phyloP scores from a whole-genome alignment of 805 yeast genomes.

The Nakazawaea wyomingensis region DNA sequence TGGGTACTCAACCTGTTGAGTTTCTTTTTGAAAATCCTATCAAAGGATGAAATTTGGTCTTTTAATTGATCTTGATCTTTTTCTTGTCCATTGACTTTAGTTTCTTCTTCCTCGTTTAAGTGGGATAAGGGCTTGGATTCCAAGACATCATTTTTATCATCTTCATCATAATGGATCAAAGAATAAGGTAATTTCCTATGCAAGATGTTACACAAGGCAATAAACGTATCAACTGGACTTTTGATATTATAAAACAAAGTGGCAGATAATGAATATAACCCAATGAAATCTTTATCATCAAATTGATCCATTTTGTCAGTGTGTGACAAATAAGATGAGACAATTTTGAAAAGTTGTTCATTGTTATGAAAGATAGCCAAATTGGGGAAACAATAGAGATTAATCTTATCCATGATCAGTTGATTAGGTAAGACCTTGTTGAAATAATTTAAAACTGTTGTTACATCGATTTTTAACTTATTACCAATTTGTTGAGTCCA shows the following conservation, averaged over 20 bases:
- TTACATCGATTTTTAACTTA: conserved; percentile 19
- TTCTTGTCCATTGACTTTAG: too few species aligned
- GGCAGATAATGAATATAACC: conserved; percentile 6
- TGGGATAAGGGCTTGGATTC: too few species aligned
- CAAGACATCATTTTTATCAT: too few species aligned
- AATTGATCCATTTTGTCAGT: neutral
- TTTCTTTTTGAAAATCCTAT: conserved; percentile 38
- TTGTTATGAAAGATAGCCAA: conserved; percentile 2
- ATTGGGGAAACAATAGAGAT: conserved; percentile 8
- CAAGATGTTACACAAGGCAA: conserved; percentile 21
- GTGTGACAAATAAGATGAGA: conserved; percentile 3
- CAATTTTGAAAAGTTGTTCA: neutral
- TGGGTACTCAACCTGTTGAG: conserved; percentile 44
- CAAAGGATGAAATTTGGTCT: conserved; percentile 41
- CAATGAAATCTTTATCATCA: neutral
- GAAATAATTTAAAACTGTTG: neutral
- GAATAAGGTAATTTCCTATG: conserved; percentile 23
- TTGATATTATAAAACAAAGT: conserved; percentile 6
- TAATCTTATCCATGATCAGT: neutral
- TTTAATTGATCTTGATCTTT: too few species aligned
- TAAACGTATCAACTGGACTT: conserved; percentile 16
- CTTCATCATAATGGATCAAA: conserved; percentile 13
- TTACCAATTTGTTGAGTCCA: conserved; percentile 48
- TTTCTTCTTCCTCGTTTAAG: too few species aligned
- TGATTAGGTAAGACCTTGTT: neutral